Percentiles rank a stretch among this genome's conserved stretches.
phyloP scores from a whole-genome alignment of 140 eudicot genomes.

The Oenanthe javanica region DNA sequence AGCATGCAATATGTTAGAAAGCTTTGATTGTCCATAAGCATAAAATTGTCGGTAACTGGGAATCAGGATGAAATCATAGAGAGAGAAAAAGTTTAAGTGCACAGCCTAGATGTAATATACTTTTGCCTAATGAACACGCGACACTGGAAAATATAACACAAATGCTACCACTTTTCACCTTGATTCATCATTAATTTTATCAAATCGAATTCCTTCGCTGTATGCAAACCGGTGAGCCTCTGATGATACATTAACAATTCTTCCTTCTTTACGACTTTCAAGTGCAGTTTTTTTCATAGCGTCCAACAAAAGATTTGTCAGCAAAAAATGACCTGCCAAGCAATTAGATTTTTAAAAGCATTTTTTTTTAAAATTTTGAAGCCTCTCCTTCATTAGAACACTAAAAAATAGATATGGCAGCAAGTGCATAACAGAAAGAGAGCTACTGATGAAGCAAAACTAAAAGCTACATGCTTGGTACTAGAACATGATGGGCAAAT shows the following conservation, averaged over 20 bases:
- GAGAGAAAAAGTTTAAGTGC: not conserved
- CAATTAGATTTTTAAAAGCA: not conserved
- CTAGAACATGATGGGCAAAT: not conserved
- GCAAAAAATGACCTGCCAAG: constrained; percentile 63
- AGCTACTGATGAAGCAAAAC: not conserved
- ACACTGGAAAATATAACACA: not conserved
- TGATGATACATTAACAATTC: constrained; percentile 77
- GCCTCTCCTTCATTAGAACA: not conserved
- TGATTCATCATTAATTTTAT: constrained; percentile 61
- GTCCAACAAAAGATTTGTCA: constrained; percentile 69
- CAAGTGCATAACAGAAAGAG: not conserved
- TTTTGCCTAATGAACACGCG: not conserved
- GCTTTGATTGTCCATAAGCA: constrained; percentile 92
- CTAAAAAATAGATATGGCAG: not conserved
- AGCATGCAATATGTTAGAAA: constrained; percentile 73
- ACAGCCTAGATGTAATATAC: not conserved
- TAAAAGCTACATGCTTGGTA: not conserved
- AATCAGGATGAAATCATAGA: not conserved
- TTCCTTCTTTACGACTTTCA: constrained; percentile 61
- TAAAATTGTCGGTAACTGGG: constrained; percentile 44
- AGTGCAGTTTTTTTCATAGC: constrained; percentile 67
- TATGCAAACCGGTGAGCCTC: constrained; percentile 45
- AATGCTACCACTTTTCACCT: constrained; percentile 26
- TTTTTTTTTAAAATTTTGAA: not conserved
- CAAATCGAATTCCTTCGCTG: constrained; percentile 63